Base-by-base conservation (phyloP, 441 rosid genomes). In the Bocquillonia castaneifolia region DNA sequence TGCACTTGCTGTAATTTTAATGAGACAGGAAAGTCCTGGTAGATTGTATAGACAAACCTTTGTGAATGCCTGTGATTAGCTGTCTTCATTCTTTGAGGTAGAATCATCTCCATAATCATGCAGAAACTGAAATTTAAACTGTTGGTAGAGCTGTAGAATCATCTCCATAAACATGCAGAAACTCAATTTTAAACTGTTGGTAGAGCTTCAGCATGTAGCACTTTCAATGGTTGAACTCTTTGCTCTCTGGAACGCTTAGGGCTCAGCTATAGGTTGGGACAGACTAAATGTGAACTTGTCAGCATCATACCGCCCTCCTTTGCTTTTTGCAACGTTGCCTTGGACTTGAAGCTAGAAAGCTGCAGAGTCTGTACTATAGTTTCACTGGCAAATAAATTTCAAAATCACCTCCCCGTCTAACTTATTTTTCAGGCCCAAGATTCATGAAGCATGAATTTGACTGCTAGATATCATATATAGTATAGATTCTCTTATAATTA, bases 391-490 rank as follows among this genome's bases (percentile, higher is more conserved):
- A 54, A 44, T 1, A 25, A 53, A 2, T 59, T 52, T 23, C 14
- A 5, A 47, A 36, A 31, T 64, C 57, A n/a, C 57, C n/a, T 26
- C 28, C 3, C 28, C 55, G 7, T 7, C 15, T 23, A 3, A 0
- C 22, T 9, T 32, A 15, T 40, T 9, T 29, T 25, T 62, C 32
- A 22, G 26, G 29, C 18, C 44, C 37, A 7, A 34, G 15, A 17
- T 23, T 29, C 32, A 17, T 70, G 40, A 40, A 36, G 51, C 22
- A 50, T 60, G 73, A 39, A 28, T 51, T 55, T 20, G 36, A 55
- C 20, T 34, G 22, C n/a, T 51, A 7, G 26, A 28, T 47, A 20
- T 23, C 32, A 3, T 52, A 25, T n/a, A n/a, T n/a, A n/a, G n/a
- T n/a, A n/a, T n/a, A n/a, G n/a, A n/a, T n/a, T n/a, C n/a, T n/a